Base-by-base conservation (phyloP, 495 filamentous ascomycete genomes). In the Sabuloglossum arenarium region DNA sequence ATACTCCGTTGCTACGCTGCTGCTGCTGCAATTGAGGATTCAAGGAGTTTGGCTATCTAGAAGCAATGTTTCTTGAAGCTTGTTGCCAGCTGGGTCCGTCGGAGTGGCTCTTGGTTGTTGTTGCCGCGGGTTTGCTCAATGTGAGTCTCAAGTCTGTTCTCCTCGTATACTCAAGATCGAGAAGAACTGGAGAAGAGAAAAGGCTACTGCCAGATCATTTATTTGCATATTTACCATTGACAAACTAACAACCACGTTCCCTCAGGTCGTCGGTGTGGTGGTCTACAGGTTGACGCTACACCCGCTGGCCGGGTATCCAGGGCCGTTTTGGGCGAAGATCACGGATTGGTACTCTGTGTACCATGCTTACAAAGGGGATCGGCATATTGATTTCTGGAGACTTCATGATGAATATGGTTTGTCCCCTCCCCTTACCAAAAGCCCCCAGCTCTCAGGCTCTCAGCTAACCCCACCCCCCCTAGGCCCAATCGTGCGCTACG, bases 401-500 rank as follows among this genome's bases (percentile, higher is more conserved):
- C 21, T 42, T 10, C 64, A 66, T 37, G 46, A 42, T 0, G 30
- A 55, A 16, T 66, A 66, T 55, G 64, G 64, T 52, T 28, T 23
- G 54, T 59, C 3, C 23, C 8, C 21, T 58, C 25, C 23, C 19
- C 54, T 29, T 3, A 5, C 34, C 6, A 39, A 10, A 54, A 39
- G 34, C 6, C 34, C 34, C 34, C 34, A 5, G 3, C n/a, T 51
- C 21, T 51, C n/a, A 43, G 37, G 37, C n/a, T 24, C 3, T 24
- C n/a, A 3, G 47, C 34, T 39, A 16, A 39, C 34, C 6, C 3
- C 16, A 16, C 6, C 3, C 14, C 6, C 34, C 14, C 3, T 12
- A 39, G 68, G 75, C 61, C 69, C 68, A 57, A 62, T 77, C 55
- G 74, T 82, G 21, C 74, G 80, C 27, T 78, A 75, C 58, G 78